phyloP scores from a whole-genome alignment of 768 basidiomycete species.

The Collybiopsis confluens region DNA sequence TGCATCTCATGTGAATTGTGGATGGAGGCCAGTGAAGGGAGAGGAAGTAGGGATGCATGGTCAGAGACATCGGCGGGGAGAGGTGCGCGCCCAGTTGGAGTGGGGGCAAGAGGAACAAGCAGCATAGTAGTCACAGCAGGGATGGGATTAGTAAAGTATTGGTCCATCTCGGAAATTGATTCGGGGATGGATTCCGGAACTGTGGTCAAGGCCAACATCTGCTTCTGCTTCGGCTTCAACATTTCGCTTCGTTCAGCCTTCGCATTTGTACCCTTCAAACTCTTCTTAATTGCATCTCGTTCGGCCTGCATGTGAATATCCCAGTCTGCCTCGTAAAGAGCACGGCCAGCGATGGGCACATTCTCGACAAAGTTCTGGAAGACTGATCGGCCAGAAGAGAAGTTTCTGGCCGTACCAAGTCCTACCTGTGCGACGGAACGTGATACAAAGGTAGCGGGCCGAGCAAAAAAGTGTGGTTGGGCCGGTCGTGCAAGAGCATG shows the following conservation, averaged over 20 bases:
- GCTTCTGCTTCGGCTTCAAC: slow-evolving; percentile 29
- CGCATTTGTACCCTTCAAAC: slow-evolving; percentile 19
- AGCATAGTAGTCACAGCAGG: slow-evolving; percentile 57
- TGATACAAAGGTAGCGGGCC: slow-evolving; percentile 42
- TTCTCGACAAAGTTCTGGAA: slow-evolving; percentile 81
- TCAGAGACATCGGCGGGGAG: slow-evolving; percentile 31
- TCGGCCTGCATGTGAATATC: slow-evolving; percentile 53
- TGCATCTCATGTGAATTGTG: slow-evolving; percentile 55
- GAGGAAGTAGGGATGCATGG: slow-evolving; percentile 44
- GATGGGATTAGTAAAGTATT: slow-evolving; percentile 51
- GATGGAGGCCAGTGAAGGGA: slow-evolving; percentile 45
- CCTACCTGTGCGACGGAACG: slow-evolving; percentile 62
- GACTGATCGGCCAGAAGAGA: slow-evolving; percentile 66
- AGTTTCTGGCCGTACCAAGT: slow-evolving; percentile 71
- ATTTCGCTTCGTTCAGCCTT: slow-evolving; percentile 28
- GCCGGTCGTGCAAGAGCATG: slow-evolving; percentile 46
- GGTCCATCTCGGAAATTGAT: slow-evolving; percentile 39
- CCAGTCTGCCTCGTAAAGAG: slow-evolving; percentile 72
- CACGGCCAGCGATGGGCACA: slow-evolving; percentile 70
- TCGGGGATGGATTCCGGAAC: slow-evolving; percentile 20
- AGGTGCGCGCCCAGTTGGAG: slow-evolving; percentile 63
- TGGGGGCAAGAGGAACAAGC: slow-evolving; percentile 74
- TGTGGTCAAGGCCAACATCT: background rate
- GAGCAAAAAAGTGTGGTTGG: slow-evolving; percentile 51
- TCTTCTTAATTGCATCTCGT: slow-evolving; percentile 24